These are phyloP conservation scores for Citeromyces matritensis DNA, from an alignment of 805 yeast genomes.

Conservation along the genomic window DNA sequence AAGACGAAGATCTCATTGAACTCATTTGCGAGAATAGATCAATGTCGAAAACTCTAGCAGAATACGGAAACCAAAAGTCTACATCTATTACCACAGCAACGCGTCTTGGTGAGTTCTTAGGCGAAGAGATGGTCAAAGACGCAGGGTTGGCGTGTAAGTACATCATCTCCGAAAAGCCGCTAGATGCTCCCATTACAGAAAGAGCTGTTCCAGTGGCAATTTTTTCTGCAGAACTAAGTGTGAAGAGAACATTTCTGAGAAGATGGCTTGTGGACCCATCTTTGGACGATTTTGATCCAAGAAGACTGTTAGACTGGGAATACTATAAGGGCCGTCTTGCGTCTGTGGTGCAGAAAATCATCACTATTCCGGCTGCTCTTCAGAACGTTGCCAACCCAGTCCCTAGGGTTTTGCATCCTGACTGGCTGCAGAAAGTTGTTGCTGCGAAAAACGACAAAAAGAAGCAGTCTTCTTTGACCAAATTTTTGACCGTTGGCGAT, in stretches of 20 bases:
- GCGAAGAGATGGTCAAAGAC: constrained; percentile 92
- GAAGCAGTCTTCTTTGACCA: constrained; percentile 53
- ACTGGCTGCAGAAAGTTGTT: constrained; percentile 68
- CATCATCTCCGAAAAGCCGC: constrained; percentile 74
- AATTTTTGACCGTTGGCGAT: constrained; percentile 39
- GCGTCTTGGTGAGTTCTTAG: constrained; percentile 86
- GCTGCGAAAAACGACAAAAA: constrained; percentile 43
- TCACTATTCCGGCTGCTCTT: constrained; percentile 93
- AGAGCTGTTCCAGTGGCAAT: constrained; percentile 95
- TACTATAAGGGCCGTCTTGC: constrained; percentile 85
- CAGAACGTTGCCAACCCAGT: constrained; percentile 85
- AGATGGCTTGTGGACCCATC: constrained; percentile 80
- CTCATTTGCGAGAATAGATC: constrained; percentile 92
- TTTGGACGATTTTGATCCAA: constrained; percentile 69
- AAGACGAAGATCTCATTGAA: constrained; percentile 87
- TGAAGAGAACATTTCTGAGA: constrained; percentile 60
- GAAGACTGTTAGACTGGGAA: constrained; percentile 84
- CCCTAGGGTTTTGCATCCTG: constrained; percentile 88
- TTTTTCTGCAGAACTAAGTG: constrained; percentile 65
- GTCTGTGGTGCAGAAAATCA: constrained; percentile 86
- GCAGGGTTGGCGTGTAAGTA: constrained; percentile 93
- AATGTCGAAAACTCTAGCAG: constrained; percentile 85
- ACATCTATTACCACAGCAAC: constrained; percentile 93
- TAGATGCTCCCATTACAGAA: constrained; percentile 83
- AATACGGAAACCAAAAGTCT: constrained; percentile 82